A percentile compares a stretch with the other conserved stretches of the same genome.
phyloP scores from a whole-genome alignment of 2,329 filamentous ascomycete genomes.

The Aurifilum marmelostoma region DNA sequence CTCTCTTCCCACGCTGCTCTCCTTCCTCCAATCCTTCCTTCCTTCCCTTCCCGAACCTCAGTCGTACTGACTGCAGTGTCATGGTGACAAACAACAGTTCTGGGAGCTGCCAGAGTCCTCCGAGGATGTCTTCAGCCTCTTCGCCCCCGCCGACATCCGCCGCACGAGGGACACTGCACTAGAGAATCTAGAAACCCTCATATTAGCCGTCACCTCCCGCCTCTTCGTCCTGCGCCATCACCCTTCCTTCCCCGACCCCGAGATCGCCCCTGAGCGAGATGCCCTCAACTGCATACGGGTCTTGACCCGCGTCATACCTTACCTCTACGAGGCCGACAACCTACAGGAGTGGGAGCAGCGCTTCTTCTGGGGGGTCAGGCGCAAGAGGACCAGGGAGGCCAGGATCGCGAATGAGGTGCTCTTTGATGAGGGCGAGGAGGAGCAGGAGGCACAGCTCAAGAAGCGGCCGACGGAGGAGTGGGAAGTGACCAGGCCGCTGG shows the following conservation, averaged over 20 bases:
- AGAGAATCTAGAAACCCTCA: slow-evolving; percentile 86
- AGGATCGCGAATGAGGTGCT: slow-evolving; percentile 74
- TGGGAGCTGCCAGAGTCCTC: slow-evolving; percentile 96
- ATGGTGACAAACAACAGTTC: slow-evolving; percentile 71
- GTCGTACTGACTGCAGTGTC: slow-evolving; percentile 5
- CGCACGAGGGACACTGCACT: slow-evolving; percentile 83
- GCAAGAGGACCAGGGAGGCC: slow-evolving; percentile 70
- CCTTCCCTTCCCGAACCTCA: background rate
- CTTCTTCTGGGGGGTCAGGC: slow-evolving; percentile 86
- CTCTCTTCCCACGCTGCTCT: background rate
- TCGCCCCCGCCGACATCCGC: slow-evolving; percentile 85
- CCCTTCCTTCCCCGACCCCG: slow-evolving; percentile 85
- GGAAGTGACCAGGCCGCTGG: slow-evolving; percentile 83
- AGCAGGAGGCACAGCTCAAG: slow-evolving; percentile 58
- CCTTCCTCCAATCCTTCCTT: background rate
- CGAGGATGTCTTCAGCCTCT: slow-evolving; percentile 96
- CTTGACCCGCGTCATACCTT: slow-evolving; percentile 86
- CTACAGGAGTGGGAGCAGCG: slow-evolving; percentile 84
- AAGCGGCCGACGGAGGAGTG: slow-evolving; percentile 62
- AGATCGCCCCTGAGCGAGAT: slow-evolving; percentile 81
- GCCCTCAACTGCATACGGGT: slow-evolving; percentile 95
- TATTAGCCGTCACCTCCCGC: slow-evolving; percentile 81
- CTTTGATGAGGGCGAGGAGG: slow-evolving; percentile 75
- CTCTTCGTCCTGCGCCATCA: slow-evolving; percentile 83
- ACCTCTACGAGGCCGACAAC: slow-evolving; percentile 85